Evolutionary conservation across 2,329 filamentous ascomycete genomes (phyloP), one percentile per base, ranked within the genome.

Genomic region (Fusarium sp.): DNA sequence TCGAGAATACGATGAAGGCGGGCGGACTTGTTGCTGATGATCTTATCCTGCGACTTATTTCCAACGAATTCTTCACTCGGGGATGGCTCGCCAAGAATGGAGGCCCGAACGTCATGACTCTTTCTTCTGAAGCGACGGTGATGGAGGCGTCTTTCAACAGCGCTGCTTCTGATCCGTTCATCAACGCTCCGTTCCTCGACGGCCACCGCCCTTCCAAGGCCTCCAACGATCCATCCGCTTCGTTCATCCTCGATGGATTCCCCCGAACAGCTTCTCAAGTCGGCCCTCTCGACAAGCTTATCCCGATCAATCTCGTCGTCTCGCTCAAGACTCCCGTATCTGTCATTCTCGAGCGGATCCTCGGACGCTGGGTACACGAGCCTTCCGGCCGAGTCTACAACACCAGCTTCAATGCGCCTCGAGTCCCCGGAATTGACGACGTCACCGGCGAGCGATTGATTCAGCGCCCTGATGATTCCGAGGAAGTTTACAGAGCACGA

Each of bases 231-330:
- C 93, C 95, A 0, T 85, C 90, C 2, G 94, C 95, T 14, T 97
- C 95, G 2, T 98, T 98, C 82, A 93, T 99, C 72, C 92, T 99
- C 59, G 96, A 99, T 81, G 96, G 96, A 22, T 99, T 98, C 82
- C 96, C 96, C 5, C 92, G 96, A 73, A 99, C 94, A 12, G 92
- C 93, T 2, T 80, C 85, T 7, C 96, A 99, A 83, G 96, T 95
- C 33, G 82, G 84, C 45, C 91, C 91, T 64, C 88, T 98, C 53
- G 95, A 97, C 80, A 84, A 86, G 50, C 87, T 98, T 38, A 89
- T 98, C 36, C 95, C 95, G n/a, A 95, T 99, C 81, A 99, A 99
- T 83, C 89, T 98, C 69, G 96, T 95, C 54, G 92, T 98, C 66
- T 94, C 93, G 61, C 87, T 98, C 75, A 89, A 92, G 79, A 98